Base-by-base conservation (phyloP, 2,329 filamentous ascomycete genomes). In the Colletotrichum somersetense region DNA sequence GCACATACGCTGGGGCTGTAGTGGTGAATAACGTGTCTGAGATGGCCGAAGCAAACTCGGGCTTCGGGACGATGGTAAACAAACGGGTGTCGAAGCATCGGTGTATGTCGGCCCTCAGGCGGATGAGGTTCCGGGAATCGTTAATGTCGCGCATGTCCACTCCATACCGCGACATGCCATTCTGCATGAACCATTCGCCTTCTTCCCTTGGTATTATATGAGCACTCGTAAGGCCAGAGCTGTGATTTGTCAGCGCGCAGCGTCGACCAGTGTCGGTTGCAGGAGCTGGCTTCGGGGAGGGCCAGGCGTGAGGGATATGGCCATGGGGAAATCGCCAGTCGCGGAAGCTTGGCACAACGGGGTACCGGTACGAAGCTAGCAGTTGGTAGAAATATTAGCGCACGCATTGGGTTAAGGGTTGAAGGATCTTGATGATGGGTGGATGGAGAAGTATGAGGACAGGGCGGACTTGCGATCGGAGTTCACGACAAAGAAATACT, bases 191-290 rank as follows among this genome's bases (percentile, higher is more conserved):
- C 57, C 57, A 59, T 16, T 59, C 57, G 23, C n/a, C 38, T 42
- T 59, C 57, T 44, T 59, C 57, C 40, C 38, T 59, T 23, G 57
- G 57, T 42, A 59, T 42, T 59, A 59, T 59, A 26, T 59, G 57
- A 16, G 57, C 57, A 42, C 26, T 59, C 8, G 57, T 59, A 18
- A 59, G 57, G 12, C 57, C 57, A 18, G 18, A 59, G 20, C n/a
- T 18, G 40, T 46, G 38, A 8, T 59, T 59, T 26, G 57, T 59
- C 18, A 59, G 38, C 38, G 57, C 57, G 20, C 57, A 44, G 40
- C 57, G 48, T 52, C 48, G 48, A 52, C 48, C 48, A 14, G 48
- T 52, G n/a, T 52, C 48, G 23, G 48, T 52, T 52, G 48, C 23
- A 4, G 23, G 46, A 52, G 23, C 48, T 30, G 48, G 12, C 12